A percentile compares a stretch with the other conserved stretches of the same genome.
phyloP scores from a whole-genome alignment of 2,329 filamentous ascomycete species.

The Colletotrichum karsti region DNA sequence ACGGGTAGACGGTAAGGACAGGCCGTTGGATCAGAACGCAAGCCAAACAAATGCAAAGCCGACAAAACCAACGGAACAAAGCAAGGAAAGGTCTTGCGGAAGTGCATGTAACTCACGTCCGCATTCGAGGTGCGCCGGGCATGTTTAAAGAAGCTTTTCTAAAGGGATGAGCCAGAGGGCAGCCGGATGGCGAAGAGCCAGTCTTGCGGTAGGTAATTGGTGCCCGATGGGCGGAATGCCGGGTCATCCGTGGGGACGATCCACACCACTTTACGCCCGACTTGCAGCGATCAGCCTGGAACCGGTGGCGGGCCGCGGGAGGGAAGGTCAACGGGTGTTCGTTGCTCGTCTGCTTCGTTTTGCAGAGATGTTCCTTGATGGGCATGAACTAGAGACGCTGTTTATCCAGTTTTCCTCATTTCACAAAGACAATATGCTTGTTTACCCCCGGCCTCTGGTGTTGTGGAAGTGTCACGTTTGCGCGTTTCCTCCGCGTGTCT shows the following conservation, averaged over 20 bases:
- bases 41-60: background rate
- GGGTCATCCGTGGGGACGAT: conserved; percentile 16
- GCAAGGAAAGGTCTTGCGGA: conserved; percentile 27
- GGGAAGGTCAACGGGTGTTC: background rate
- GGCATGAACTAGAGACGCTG: background rate
- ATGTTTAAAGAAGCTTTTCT: conserved; percentile 18
- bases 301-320: background rate
- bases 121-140: conserved; percentile 1
- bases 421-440: background rate
- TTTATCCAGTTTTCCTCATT: background rate
- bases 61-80: background rate
- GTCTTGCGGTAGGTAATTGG: conserved; percentile 4
- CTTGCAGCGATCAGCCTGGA: conserved; percentile 28
- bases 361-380: background rate
- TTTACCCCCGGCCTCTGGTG: background rate
- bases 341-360: too few relatives aligned
- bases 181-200: background rate
- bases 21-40: background rate
- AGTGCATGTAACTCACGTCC: background rate
- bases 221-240: conserved; percentile 28
- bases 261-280: conserved; percentile 24
- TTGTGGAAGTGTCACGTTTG: background rate
- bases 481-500: background rate
- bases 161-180: background rate
- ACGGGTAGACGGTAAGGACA: conserved; percentile 22